A percentile compares a stretch with the other conserved stretches of the same genome.
Evolutionary conservation across 495 filamentous ascomycete genomes (phyloP).

Genomic region (Aspergillus olivimuriae): DNA sequence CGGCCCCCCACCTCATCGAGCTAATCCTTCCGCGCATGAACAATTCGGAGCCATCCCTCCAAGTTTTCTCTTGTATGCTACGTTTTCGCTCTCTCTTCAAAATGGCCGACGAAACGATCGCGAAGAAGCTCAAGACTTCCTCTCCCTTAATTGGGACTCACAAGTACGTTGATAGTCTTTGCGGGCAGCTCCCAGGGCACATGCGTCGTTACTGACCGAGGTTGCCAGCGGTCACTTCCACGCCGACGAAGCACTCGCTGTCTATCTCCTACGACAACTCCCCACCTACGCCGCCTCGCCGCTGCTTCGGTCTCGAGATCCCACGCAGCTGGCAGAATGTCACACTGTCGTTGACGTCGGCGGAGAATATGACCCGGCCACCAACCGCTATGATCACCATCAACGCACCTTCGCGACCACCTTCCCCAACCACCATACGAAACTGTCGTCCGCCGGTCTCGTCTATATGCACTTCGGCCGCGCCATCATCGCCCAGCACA

Average conservation of each 20-base stretch:
- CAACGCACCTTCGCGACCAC: slow-evolving; percentile 82
- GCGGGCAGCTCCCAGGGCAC: slow-evolving; percentile 13
- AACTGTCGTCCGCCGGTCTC: slow-evolving; percentile 86
- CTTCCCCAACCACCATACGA: slow-evolving; percentile 71
- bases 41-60: background rate
- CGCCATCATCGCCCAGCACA: slow-evolving; percentile 65
- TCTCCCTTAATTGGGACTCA: slow-evolving; percentile 77
- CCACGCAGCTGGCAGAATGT: slow-evolving; percentile 67
- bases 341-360: slow-evolving; percentile 95
- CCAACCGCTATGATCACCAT: slow-evolving; percentile 91
- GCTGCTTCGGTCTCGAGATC: slow-evolving; percentile 86
- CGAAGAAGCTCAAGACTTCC: slow-evolving; percentile 65
- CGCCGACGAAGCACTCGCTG: slow-evolving; percentile 96
- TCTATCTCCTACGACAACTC: slow-evolving; percentile 87
- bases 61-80: slow-evolving; percentile 18
- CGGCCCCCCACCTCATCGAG: background rate
- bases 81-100: slow-evolving; percentile 30
- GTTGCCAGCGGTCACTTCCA: slow-evolving; percentile 80
- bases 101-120: slow-evolving; percentile 58
- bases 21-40: no score
- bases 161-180: slow-evolving; percentile 42
- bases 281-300: slow-evolving; percentile 67
- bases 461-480: slow-evolving; percentile 95
- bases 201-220: slow-evolving; percentile 9
- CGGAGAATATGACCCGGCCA: slow-evolving; percentile 72